Evolutionary conservation across 306 rosid species (phyloP).

Genomic region (Urtica urens): DNA sequence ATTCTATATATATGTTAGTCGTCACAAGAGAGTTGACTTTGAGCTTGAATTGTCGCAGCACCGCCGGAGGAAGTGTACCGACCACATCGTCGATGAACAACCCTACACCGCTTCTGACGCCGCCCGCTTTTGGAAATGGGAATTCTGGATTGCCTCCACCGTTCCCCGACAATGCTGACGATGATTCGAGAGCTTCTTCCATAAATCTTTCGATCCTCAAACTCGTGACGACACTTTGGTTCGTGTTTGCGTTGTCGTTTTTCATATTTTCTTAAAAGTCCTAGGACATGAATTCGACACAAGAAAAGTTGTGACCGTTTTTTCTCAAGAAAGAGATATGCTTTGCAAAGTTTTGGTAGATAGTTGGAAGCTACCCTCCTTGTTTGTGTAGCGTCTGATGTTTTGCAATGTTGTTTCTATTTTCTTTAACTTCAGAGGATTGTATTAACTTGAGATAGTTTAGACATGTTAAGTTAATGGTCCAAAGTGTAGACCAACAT

Average conservation of each 20-base stretch:
- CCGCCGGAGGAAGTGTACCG: conserved; percentile 75
- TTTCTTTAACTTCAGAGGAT: neutral
- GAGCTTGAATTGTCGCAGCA: no score
- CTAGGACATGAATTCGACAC: no score
- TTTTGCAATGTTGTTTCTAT: conserved; percentile 8
- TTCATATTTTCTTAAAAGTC: conserved; percentile 2
- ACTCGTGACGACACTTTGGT: conserved; percentile 3
- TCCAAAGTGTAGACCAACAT: neutral
- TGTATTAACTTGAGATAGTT: no score
- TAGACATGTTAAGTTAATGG: neutral
- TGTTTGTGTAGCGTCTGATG: conserved; percentile 10
- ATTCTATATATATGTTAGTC: no score
- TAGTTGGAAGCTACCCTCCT: conserved; percentile 25
- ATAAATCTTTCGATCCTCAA: no score
- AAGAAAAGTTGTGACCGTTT: no score
- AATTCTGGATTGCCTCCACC: conserved; percentile 18
- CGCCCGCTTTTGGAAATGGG: conserved; percentile 15
- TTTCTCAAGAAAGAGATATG: conserved; percentile 31
- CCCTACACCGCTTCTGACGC: conserved; percentile 21
- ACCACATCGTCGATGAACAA: conserved; percentile 27
- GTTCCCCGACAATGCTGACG: conserved; percentile 17
- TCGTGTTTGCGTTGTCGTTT: neutral
- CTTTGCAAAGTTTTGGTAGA: conserved; percentile 59
- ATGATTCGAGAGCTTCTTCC: conserved; percentile 27
- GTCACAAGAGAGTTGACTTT: no score